phyloP scores from a whole-genome alignment of 352 stramenopile genomes.

The Pythium phragmitis region DNA sequence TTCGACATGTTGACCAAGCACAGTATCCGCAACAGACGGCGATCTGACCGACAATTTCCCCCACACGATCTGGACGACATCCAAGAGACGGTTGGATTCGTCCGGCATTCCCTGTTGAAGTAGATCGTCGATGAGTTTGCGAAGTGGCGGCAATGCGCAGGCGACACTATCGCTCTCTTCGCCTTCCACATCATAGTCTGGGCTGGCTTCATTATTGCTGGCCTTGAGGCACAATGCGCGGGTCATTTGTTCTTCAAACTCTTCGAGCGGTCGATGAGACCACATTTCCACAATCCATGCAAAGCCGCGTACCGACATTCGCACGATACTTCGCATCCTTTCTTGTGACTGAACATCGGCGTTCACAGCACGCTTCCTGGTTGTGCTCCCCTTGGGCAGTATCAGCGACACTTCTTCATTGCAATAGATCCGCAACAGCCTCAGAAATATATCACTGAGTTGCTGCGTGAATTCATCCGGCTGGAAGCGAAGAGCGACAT shows the following conservation, averaged over 20 bases:
- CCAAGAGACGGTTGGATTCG: conserved; percentile 16
- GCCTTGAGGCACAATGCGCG: conserved; percentile 8
- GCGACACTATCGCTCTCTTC: conserved; percentile 18
- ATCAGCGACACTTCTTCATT: conserved; percentile 18
- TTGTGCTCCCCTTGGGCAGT: conserved; percentile 4
- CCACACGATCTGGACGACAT: conserved; percentile 22
- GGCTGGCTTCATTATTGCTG: conserved; percentile 5
- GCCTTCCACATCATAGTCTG: conserved; percentile 20
- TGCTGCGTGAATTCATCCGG: conserved; percentile 19
- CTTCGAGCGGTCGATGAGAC: conserved; percentile 11
- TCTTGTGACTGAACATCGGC: conserved; percentile 5
- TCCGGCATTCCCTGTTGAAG: conserved; percentile 18
- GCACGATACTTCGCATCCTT: conserved; percentile 16
- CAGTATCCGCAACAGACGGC: not conserved
- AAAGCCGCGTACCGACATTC: conserved; percentile 5
- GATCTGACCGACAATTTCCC: conserved; percentile 5
- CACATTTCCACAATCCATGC: conserved; percentile 19
- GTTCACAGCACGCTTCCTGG: not conserved
- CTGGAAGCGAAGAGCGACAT: conserved; percentile 13
- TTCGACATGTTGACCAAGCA: conserved; percentile 3
- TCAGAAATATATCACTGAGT: conserved; percentile 11
- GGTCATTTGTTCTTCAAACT: conserved; percentile 21
- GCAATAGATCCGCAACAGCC: conserved; percentile 10
- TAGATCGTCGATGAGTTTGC: conserved; percentile 17
- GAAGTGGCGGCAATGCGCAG: conserved; percentile 13